These are phyloP conservation scores for Colletotrichum nymphaeae DNA, from an alignment of 2,329 filamentous ascomycete genomes.

Conservation along the genomic window DNA sequence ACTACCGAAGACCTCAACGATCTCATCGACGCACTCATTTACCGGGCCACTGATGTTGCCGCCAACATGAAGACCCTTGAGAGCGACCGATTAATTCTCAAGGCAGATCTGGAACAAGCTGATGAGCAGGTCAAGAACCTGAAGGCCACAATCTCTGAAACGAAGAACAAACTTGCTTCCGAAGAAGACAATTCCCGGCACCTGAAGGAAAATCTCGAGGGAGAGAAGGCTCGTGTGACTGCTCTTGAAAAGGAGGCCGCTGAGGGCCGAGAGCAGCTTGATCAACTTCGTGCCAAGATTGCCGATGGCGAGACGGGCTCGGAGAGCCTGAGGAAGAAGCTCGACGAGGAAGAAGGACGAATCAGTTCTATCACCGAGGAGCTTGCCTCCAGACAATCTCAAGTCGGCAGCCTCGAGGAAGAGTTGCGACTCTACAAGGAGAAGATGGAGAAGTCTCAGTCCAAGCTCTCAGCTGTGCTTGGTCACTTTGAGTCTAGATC, in stretches of 20 bases:
- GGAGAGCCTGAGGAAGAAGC: slow-evolving; percentile 78
- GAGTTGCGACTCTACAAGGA: slow-evolving; percentile 77
- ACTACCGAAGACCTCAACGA: slow-evolving; percentile 67
- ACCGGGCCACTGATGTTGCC: slow-evolving; percentile 67
- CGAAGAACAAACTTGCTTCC: slow-evolving; percentile 62
- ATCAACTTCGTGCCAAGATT: slow-evolving; percentile 75
- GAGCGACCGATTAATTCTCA: slow-evolving; percentile 68
- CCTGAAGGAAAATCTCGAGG: slow-evolving; percentile 64
- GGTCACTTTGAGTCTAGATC: slow-evolving; percentile 77
- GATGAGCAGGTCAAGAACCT: slow-evolving; percentile 66
- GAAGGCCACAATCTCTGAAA: slow-evolving; percentile 65
- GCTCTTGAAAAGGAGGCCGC: slow-evolving; percentile 68
- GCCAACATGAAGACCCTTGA: slow-evolving; percentile 71
- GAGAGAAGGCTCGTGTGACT: slow-evolving; percentile 64
- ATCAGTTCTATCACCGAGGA: slow-evolving; percentile 75
- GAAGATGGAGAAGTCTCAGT: slow-evolving; percentile 67
- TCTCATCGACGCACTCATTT: slow-evolving; percentile 70
- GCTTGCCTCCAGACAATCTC: slow-evolving; percentile 80
- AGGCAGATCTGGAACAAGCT: slow-evolving; percentile 71
- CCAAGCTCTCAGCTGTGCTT: slow-evolving; percentile 61
- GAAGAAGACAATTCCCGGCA: slow-evolving; percentile 64
- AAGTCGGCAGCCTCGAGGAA: slow-evolving; percentile 79
- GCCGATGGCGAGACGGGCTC: slow-evolving; percentile 87
- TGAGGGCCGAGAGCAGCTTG: slow-evolving; percentile 77
- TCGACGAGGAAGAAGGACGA: slow-evolving; percentile 81